Conservation (phyloP, 2,329 filamentous ascomycete genomes). For the Neocatenulostroma microsporum region DNA sequence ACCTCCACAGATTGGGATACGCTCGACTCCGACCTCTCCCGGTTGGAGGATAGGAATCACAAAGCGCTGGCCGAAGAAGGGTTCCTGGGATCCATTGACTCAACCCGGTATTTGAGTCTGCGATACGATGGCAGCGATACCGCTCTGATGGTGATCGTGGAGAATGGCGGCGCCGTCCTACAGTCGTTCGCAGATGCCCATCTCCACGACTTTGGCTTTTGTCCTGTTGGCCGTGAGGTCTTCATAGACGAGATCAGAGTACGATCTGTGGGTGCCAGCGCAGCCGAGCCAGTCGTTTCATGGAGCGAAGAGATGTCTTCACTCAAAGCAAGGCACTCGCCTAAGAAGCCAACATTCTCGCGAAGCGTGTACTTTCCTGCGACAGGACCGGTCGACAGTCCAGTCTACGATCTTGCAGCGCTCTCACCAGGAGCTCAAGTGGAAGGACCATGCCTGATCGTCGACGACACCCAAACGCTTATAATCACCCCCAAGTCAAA, state of each 20-base stretch:
- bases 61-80: slow-evolving; percentile 67
- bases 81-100: slow-evolving; percentile 68
- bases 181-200: no score
- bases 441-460: slow-evolving; percentile 26
- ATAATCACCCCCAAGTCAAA: slow-evolving; percentile 33
- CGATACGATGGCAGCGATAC: slow-evolving; percentile 85
- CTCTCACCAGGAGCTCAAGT: slow-evolving; percentile 18
- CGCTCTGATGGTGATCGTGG: slow-evolving; percentile 83
- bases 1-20: slow-evolving; percentile 33
- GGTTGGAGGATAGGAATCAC: no score
- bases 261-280: slow-evolving; percentile 17
- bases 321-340: slow-evolving; percentile 9
- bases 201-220: no score
- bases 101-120: slow-evolving; percentile 93
- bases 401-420: slow-evolving; percentile 20
- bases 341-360: background rate
- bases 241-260: slow-evolving; percentile 35
- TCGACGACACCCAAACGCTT: slow-evolving; percentile 41
- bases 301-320: slow-evolving; percentile 7
- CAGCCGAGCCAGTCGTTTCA: slow-evolving; percentile 9
- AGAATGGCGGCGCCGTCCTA: no score
- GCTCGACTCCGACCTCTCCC: no score
- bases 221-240: slow-evolving; percentile 29
- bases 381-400: slow-evolving; percentile 15
- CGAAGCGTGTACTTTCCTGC: slow-evolving; percentile 16